Evolutionary conservation across 2,329 filamentous ascomycete species (phyloP).

Genomic region (Elsinoe necatrix): DNA sequence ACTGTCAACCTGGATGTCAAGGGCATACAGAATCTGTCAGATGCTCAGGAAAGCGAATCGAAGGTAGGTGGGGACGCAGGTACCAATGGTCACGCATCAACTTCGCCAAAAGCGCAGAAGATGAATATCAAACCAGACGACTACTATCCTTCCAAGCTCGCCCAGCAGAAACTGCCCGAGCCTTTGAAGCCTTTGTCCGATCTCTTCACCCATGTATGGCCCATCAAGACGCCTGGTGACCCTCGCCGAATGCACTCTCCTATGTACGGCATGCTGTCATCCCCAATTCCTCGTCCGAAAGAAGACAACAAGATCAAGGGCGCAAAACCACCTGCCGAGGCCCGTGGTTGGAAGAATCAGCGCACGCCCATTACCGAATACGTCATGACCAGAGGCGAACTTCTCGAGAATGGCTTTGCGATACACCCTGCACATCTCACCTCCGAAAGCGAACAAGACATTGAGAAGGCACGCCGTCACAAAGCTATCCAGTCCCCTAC

Average conservation of each 20-base stretch:
- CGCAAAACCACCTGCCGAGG: constrained; percentile 53
- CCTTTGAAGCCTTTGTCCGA: constrained; percentile 57
- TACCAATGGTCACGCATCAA: background rate
- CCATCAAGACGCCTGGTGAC: constrained; percentile 78
- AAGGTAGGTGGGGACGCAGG: constrained; percentile 11
- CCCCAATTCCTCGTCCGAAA: constrained; percentile 59
- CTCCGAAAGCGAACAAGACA: constrained; percentile 49
- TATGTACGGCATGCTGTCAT: constrained; percentile 71
- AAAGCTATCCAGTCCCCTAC: constrained; percentile 40
- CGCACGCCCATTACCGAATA: constrained; percentile 77
- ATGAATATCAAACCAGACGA: constrained; percentile 39
- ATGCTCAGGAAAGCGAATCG: background rate
- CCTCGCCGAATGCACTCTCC: constrained; percentile 78
- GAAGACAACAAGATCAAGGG: constrained; percentile 56
- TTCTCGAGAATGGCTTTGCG: constrained; percentile 74
- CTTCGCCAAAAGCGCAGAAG: constrained; percentile 18
- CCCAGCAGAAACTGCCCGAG: constrained; percentile 33
- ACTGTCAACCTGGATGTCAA: constrained; percentile 31
- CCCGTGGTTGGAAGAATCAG: constrained; percentile 61
- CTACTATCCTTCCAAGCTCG: constrained; percentile 41
- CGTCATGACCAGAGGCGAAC: constrained; percentile 61
- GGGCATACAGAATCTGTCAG: background rate
- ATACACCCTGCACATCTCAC: constrained; percentile 69
- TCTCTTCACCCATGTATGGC: constrained; percentile 85
- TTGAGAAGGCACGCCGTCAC: constrained; percentile 37